Evolutionary conservation across 2,329 filamentous ascomycete genomes (phyloP), one percentile per base, ranked within the genome.

Genomic region (Parafenestella ontariensis): DNA sequence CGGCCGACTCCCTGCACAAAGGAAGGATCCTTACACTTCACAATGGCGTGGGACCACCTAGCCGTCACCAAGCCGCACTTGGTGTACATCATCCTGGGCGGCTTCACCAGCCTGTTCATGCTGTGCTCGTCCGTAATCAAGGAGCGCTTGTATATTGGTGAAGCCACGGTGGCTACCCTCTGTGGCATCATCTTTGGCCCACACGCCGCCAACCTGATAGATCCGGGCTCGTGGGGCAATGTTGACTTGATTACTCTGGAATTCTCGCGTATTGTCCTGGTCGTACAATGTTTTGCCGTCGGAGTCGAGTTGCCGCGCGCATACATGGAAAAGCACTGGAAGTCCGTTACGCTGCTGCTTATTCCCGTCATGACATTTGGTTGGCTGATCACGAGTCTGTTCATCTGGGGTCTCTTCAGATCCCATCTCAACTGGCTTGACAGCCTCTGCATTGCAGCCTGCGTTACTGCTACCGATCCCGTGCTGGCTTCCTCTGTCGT

Each of bases 301-400:
- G 92, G 92, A 47, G 91, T 96, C 79, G 91, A 96, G 79, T 80
- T 96, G 82, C 92, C 92, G 26, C 91, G 91, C 75, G 90, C 89
- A 61, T 99, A 99, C 80, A 99, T 99, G 95, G 95, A 98, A 74
- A 89, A 87, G 68, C 95, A 99, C 78, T 99, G 95, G 95, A 89
- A 85, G 70, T 98, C 94, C 1, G 95, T 99, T 58, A 81, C 89
- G 13, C 86, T 96, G 69, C 82, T 99, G 55, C 85, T 99, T 41
- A 81, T 99, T 5, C 95, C 95, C 2, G 93, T 99, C 78, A 99
- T 99, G 95, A 96, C 92, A 0, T 96, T 89, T 73, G 95, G 95
- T 65, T 99, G 92, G 92, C 83, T 96, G 46, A 82, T 96, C 21
- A 96, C 92, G 17, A 96, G 93, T 76, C 80, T 98, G 11, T 92